Base-by-base conservation (phyloP, 257 asterid species). In the Nyctanthes arbortristis region DNA sequence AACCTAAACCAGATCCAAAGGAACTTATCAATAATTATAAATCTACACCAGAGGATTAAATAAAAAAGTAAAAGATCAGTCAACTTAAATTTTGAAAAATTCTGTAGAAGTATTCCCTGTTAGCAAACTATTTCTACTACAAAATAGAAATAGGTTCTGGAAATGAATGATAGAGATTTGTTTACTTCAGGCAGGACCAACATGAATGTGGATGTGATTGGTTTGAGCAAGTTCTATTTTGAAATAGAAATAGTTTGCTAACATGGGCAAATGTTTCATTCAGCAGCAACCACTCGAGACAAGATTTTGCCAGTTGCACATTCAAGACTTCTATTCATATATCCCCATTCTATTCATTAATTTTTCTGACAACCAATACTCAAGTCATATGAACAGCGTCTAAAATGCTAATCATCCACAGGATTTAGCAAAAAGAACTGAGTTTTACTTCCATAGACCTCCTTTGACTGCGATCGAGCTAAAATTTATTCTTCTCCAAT, bases 1-100 rank as follows among this genome's bases (percentile, higher is more conserved):
- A 90, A 75, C 89, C 95, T 90, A 78, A 47, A 70, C 55, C 67
- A 73, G 63, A 73, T 73, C 14, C 40, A 57, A 56, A 37, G 60
- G 37, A 54, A 30, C 54, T 9, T n/a, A n/a, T n/a, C n/a, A n/a
- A n/a, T n/a, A n/a, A n/a, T n/a, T n/a, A 29, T 13, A 22, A 62
- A 0, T 33, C 49, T 25, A 27, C 0, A 54, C 54, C 40, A 65
- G 9, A 3, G 29, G 24, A 40, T 34, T 12, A 65, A 43, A 0
- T 11, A 27, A 65, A 6, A 4, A 16, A 37, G 1, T 39, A 12
- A 24, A 64, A 40, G 18, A 37, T 3, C 24, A 27, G 36, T 32
- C 14, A 40, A 64, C 9, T 40, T 8, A 40, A 35, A 11, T 36
- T 11, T 25, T 10, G n/a, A 39, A 12, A 10, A 52, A 52, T 22